Percentiles rank a stretch among this genome's conserved stretches.
Conservation (phyloP, 2,329 filamentous ascomycete genomes). For the Aspergillus pseudotamarii region DNA sequence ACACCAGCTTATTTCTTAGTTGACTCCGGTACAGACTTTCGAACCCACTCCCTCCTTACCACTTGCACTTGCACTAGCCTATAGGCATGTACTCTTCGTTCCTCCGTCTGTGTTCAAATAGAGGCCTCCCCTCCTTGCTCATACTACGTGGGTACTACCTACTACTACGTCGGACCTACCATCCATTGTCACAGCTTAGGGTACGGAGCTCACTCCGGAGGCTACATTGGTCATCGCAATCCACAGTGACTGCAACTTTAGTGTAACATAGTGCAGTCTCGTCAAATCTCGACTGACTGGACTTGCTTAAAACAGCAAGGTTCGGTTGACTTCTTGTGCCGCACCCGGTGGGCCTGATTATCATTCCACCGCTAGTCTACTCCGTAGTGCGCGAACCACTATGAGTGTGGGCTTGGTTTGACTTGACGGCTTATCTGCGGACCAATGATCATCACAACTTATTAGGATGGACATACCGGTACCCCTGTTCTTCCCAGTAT, state of each 20-base stretch:
- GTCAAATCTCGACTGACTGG: background rate
- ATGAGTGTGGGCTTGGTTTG: background rate
- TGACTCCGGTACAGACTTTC: background rate
- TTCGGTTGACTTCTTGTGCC: background rate
- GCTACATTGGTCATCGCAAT: background rate
- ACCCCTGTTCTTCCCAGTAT: background rate
- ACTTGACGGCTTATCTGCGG: background rate
- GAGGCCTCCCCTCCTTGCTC: background rate
- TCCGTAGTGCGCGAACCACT: background rate
- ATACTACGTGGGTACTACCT: background rate
- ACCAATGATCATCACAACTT: background rate
- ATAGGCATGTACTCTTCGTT: background rate
- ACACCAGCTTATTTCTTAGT: background rate
- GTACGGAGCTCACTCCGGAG: background rate
- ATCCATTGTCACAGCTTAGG: background rate
- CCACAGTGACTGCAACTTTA: background rate
- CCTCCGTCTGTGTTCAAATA: background rate
- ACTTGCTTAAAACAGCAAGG: constrained; percentile 4
- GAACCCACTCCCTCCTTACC: background rate
- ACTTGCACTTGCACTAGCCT: background rate
- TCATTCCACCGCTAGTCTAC: background rate
- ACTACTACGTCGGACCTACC: background rate
- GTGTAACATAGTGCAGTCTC: background rate
- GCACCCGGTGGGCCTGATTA: background rate
- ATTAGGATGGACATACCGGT: background rate